Base-by-base conservation (phyloP, 164 flowering plant genomes). In the Aristolochia californica region DNA sequence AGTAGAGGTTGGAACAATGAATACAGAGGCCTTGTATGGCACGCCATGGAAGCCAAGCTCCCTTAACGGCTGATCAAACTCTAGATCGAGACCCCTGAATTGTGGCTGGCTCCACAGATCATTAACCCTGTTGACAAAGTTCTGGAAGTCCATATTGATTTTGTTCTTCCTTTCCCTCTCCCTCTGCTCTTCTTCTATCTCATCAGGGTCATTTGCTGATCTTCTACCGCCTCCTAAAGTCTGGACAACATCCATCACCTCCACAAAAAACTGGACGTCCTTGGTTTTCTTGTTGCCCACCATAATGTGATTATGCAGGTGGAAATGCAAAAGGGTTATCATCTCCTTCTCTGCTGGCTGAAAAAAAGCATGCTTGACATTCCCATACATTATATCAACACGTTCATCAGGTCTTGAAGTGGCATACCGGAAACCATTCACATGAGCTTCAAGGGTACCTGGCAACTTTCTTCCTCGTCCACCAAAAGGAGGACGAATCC, bases 11-110 rank as follows among this genome's bases (percentile, higher is more conserved):
- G 88, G 97, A 55, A 84, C 81, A 43, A 87, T 83, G 63, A 89
- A 89, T 14, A 81, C 82, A 0, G 90, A 78, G 0, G 88, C 66
- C 59, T 83, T 89, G 64, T 83, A 57, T 18, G 94, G 97, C 0
- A 83, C 94, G 12, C 94, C 89, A 65, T 80, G 94, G 73, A 89
- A 86, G 7, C 95, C 91, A 43, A 89, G 87, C 72, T 86, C 95
- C 64, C 91, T 77, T 50, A 84, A 26, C 14, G 97, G 91, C 71
- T 81, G 89, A 48, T 89, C 95, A 70, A 89, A 89, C 78, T 89
- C 91, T 56, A 86, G 84, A 52, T 80, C 88, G 2, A 81, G 70
- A 5, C 60, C 70, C 43, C 66, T 75, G 45, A 83, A 74, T 27
- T 80, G 94, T 21, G 87, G 76, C 61, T 84, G 88, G 2, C 75